Evolutionary conservation across 192 early-diverging fungal genomes (phyloP).

Genomic region (Coemansia sp.): DNA sequence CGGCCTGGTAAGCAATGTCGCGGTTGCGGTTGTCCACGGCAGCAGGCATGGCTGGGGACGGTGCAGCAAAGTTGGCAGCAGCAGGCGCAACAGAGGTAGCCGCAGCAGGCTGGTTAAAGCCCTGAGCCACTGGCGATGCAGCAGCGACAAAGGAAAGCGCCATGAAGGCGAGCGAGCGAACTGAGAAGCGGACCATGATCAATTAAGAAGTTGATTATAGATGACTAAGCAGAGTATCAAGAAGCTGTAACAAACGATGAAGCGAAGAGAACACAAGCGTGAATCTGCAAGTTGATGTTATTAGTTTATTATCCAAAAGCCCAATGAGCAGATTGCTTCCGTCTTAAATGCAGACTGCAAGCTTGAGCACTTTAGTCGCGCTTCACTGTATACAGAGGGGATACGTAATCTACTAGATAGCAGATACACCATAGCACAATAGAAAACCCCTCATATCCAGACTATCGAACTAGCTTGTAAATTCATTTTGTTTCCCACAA

Average conservation of each 20-base stretch:
- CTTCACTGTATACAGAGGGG: not conserved
- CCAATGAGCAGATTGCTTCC: not conserved
- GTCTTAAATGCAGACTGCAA: not conserved
- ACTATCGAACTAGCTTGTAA: not conserved
- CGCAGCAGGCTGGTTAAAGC: slow-evolving; percentile 15
- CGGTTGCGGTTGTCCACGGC: slow-evolving; percentile 11
- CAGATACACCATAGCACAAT: not conserved
- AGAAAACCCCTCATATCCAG: not conserved
- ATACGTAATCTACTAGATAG: not conserved
- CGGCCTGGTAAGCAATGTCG: slow-evolving; percentile 9
- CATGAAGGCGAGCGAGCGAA: slow-evolving; percentile 49
- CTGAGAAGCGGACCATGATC: slow-evolving; percentile 42
- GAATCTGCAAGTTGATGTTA: not conserved
- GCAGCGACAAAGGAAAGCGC: slow-evolving; percentile 44
- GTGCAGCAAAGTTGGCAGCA: slow-evolving; percentile 7
- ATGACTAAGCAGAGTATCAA: slow-evolving; percentile 2
- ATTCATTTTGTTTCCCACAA: slow-evolving; percentile 1
- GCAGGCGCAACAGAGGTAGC: slow-evolving; percentile 15
- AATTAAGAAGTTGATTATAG: not conserved
- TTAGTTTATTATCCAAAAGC: not conserved
- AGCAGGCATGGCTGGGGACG: slow-evolving; percentile 6
- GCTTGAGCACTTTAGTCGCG: not conserved
- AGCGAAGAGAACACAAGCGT: not conserved
- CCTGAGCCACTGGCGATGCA: slow-evolving; percentile 27
- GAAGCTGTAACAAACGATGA: slow-evolving; percentile 4